A percentile compares a stretch with the other conserved stretches of the same genome.
Evolutionary conservation across 1,139 yeast species (phyloP).

Genomic region (Suhomyces bokatorum): DNA sequence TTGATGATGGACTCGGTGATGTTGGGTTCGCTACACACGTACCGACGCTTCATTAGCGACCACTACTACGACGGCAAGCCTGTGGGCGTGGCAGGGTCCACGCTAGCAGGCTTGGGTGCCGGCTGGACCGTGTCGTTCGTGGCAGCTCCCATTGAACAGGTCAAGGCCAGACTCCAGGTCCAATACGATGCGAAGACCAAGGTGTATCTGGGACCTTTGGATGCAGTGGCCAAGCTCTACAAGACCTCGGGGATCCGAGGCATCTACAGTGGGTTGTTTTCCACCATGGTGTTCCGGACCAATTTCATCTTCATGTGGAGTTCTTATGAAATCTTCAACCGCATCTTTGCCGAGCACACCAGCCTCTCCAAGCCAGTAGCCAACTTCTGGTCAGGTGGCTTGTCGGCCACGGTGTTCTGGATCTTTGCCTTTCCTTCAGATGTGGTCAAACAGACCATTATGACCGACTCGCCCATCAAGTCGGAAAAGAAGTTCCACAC

Average conservation of each 20-base stretch:
- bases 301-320: constrained; percentile 96
- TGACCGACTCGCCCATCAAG: constrained; percentile 73
- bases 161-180: constrained; percentile 85
- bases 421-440: constrained; percentile 87
- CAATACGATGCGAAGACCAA: constrained; percentile 81
- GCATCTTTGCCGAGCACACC: constrained; percentile 65
- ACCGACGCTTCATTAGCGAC: constrained; percentile 66
- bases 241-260: constrained; percentile 66
- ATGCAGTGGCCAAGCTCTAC: constrained; percentile 59
- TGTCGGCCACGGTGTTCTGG: constrained; percentile 87
- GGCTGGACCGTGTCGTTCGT: constrained; percentile 92
- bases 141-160: constrained; percentile 91
- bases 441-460: constrained; percentile 82
- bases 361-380: constrained; percentile 63
- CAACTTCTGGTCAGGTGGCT: constrained; percentile 91
- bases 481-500: constrained; percentile 62
- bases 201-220: constrained; percentile 74
- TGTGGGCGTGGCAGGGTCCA: constrained; percentile 72
- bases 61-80: constrained; percentile 55
- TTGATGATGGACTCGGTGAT: constrained; percentile 87
- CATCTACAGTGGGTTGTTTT: constrained; percentile 74
- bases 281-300: constrained; percentile 85
- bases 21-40: constrained; percentile 82
- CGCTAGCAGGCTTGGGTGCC: constrained; percentile 77
- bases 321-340: constrained; percentile 76